These are phyloP conservation scores for Lagerstroemia speciosa DNA, from an alignment of 345 rosid species.

Conservation along the genomic window DNA sequence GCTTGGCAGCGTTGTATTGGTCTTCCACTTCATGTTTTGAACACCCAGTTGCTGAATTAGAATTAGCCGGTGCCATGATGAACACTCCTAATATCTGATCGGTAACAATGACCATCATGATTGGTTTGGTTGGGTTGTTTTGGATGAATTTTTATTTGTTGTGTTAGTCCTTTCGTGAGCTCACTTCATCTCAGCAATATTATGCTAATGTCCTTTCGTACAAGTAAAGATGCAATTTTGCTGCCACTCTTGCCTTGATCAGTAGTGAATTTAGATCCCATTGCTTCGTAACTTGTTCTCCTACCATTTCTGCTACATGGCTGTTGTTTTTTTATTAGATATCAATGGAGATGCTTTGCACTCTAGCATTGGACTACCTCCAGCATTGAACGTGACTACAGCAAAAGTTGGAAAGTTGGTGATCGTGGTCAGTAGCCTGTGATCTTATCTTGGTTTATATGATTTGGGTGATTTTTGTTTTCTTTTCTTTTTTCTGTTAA, in stretches of 20 bases:
- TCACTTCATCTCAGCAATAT: background rate
- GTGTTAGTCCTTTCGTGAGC: background rate
- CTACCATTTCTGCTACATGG: background rate
- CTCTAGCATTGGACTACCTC: constrained; percentile 97
- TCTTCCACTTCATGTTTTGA: background rate
- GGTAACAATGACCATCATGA: background rate
- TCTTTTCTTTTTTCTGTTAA: background rate
- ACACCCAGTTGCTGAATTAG: background rate
- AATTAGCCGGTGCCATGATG: background rate
- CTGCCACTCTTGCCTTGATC: background rate
- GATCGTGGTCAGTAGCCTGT: constrained; percentile 47
- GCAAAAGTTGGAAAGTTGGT: constrained; percentile 85
- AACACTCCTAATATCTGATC: background rate
- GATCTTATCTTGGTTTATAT: background rate
- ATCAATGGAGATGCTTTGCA: constrained; percentile 96
- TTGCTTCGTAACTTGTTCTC: background rate
- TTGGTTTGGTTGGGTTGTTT: background rate
- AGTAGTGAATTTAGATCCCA: background rate
- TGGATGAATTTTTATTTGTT: background rate
- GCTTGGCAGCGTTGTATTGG: background rate
- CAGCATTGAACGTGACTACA: constrained; percentile 72
- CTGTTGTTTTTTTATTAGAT: constrained; percentile 30
- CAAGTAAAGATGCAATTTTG: background rate
- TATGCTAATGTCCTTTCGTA: background rate
- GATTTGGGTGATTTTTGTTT: background rate